Percentiles rank a stretch among this genome's conserved stretches.
phyloP scores from a whole-genome alignment of 1,284 basidiomycete species.

The Vanrija humicola region DNA sequence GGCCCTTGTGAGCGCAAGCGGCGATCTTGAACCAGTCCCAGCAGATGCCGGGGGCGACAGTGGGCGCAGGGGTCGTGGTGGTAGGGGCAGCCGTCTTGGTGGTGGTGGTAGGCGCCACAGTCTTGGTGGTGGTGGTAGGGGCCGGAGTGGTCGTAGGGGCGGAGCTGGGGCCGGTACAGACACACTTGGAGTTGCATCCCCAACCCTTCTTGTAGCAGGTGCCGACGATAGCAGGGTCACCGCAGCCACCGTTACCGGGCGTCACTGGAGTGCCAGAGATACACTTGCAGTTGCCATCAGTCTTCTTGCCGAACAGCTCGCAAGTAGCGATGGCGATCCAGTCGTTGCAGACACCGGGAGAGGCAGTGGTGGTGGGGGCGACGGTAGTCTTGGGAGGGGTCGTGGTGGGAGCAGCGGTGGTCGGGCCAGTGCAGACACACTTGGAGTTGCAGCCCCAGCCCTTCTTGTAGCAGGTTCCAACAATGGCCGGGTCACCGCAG shows the following conservation, averaged over 20 bases:
- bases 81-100: no score
- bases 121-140: no score
- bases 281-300: constrained; percentile 4
- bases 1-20: neutral
- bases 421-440: constrained; percentile 1
- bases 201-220: constrained; percentile 6
- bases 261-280: neutral
- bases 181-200: constrained; percentile 9
- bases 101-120: neutral
- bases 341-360: neutral
- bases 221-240: neutral
- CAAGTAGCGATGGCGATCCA: constrained; percentile 3
- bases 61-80: no score
- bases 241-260: neutral
- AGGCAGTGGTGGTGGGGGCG: no score
- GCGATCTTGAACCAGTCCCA: constrained; percentile 2
- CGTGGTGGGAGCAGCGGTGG: neutral
- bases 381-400: neutral
- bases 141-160: neutral
- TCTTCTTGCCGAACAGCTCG: neutral
- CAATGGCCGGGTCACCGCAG: neutral
- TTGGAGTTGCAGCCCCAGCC: constrained; percentile 6
- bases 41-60: neutral
- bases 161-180: neutral
- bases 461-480: constrained; percentile 6